Conservation (phyloP, 805 yeast genomes). For the Kluyveromyces nonfermentans region DNA sequence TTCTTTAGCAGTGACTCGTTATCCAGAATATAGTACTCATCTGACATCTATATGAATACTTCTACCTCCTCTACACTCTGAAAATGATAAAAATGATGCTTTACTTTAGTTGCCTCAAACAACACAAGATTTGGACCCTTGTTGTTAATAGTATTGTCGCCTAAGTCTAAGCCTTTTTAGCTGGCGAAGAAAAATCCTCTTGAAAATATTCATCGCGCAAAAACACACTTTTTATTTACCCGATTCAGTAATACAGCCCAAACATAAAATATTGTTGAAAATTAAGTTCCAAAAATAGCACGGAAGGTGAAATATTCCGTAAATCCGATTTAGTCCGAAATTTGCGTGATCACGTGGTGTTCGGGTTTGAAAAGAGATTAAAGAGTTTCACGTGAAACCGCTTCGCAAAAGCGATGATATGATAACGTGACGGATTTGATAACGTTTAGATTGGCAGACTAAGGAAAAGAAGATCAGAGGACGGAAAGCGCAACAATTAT, state of each 20-base stretch:
- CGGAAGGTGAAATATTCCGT: neutral
- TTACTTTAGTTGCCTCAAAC: too few relatives aligned
- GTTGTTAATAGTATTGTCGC: neutral
- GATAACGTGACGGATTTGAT: neutral
- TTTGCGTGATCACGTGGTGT: neutral
- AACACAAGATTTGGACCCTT: neutral
- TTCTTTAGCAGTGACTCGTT: slow-evolving; percentile 29
- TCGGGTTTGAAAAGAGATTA: neutral
- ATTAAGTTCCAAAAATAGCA: neutral
- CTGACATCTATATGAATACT: neutral
- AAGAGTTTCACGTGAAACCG: neutral
- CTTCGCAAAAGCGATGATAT: neutral
- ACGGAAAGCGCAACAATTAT: too few relatives aligned
- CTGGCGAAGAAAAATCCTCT: neutral
- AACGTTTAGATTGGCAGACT: too few relatives aligned
- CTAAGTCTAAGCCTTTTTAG: neutral
- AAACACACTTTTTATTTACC: neutral
- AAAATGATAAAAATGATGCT: too few relatives aligned
- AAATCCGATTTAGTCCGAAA: neutral
- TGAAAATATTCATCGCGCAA: neutral
- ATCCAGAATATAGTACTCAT: slow-evolving; percentile 20
- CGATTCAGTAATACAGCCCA: neutral
- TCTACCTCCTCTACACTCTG: neutral
- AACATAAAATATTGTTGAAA: neutral
- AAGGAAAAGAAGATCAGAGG: too few relatives aligned